phyloP scores from a whole-genome alignment of 2,329 filamentous ascomycete genomes.

The Thielaviopsis cerberus region DNA sequence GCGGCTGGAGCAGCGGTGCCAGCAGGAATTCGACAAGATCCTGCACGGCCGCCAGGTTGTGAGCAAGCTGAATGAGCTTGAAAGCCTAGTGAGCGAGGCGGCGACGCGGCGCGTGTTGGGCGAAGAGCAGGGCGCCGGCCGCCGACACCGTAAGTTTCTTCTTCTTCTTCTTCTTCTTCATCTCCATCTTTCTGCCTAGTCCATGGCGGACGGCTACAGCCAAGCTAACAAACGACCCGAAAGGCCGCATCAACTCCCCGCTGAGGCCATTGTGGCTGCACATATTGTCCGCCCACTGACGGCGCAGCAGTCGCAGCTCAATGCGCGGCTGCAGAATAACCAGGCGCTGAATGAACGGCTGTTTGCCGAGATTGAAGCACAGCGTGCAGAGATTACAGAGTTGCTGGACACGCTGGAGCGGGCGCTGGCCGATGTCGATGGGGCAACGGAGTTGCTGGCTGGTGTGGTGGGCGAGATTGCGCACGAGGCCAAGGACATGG shows the following conservation, averaged over 20 bases:
- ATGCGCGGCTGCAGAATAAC: constrained; percentile 35
- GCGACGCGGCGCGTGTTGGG: constrained; percentile 20
- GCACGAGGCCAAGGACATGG: constrained; percentile 28
- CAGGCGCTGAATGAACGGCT: constrained; percentile 38
- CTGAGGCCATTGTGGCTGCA: constrained; percentile 31
- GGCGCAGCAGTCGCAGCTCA: constrained; percentile 35
- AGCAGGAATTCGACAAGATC: constrained; percentile 40
- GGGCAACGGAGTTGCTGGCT: constrained; percentile 30
- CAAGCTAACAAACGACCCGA: constrained; percentile 4
- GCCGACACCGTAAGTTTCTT: constrained; percentile 28
- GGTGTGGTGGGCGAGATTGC: constrained; percentile 30
- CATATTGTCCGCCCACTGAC: constrained; percentile 35
- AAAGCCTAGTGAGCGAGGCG: constrained; percentile 35
- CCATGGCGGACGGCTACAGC: no score
- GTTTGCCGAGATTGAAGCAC: constrained; percentile 30
- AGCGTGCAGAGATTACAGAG: constrained; percentile 35
- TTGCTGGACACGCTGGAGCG: constrained; percentile 32
- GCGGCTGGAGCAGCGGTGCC: constrained; percentile 34
- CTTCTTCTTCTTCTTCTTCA: not conserved
- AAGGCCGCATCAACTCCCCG: constrained; percentile 38
- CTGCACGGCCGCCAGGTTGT: constrained; percentile 33
- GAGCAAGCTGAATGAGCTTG: constrained; percentile 38
- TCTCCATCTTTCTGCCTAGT: no score
- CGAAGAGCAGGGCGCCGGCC: constrained; percentile 14
- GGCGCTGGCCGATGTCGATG: constrained; percentile 34